A percentile compares a stretch with the other conserved stretches of the same genome.
Conservation (phyloP, 2,329 filamentous ascomycete genomes). For the Spiromastix sp. region DNA sequence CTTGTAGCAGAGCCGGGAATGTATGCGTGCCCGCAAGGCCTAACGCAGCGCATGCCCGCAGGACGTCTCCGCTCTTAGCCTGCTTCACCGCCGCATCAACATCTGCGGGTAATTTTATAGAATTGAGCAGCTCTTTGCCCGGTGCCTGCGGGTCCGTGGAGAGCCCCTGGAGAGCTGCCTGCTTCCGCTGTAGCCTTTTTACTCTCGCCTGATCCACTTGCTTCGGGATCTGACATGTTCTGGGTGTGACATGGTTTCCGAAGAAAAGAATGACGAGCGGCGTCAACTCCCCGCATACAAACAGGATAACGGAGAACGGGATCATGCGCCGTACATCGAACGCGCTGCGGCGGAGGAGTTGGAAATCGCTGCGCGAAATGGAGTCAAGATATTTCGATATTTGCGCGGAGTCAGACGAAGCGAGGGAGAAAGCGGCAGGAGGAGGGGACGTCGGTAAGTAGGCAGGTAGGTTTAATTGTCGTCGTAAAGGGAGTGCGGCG, state of each 20-base stretch:
- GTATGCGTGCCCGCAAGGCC: conserved; percentile 23
- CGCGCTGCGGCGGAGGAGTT: conserved; percentile 56
- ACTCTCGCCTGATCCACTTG: conserved; percentile 53
- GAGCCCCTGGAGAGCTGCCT: conserved; percentile 15
- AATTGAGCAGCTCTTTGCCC: conserved; percentile 5
- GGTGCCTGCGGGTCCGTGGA: not conserved
- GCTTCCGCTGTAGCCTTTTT: conserved; percentile 39
- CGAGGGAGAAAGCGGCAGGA: conserved; percentile 2
- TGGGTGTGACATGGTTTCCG: conserved; percentile 59
- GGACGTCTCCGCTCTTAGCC: conserved; percentile 16
- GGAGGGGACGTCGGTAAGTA: conserved; percentile 26
- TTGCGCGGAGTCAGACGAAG: conserved; percentile 4
- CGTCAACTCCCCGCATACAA: conserved; percentile 78
- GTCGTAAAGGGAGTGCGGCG: conserved; percentile 22
- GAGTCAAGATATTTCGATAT: conserved; percentile 2
- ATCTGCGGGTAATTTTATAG: conserved; percentile 3
- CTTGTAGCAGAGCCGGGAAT: conserved; percentile 3
- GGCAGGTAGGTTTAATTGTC: conserved; percentile 20
- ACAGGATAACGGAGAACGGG: conserved; percentile 62
- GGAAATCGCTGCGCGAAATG: conserved; percentile 57
- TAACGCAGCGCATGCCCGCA: conserved; percentile 26
- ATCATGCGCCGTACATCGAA: conserved; percentile 71
- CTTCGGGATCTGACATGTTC: conserved; percentile 69
- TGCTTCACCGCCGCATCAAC: conserved; percentile 12
- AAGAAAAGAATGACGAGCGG: conserved; percentile 67